Evolutionary conservation across 1,284 basidiomycete genomes (phyloP).

Genomic region (Pseudozyma thailandica): DNA sequence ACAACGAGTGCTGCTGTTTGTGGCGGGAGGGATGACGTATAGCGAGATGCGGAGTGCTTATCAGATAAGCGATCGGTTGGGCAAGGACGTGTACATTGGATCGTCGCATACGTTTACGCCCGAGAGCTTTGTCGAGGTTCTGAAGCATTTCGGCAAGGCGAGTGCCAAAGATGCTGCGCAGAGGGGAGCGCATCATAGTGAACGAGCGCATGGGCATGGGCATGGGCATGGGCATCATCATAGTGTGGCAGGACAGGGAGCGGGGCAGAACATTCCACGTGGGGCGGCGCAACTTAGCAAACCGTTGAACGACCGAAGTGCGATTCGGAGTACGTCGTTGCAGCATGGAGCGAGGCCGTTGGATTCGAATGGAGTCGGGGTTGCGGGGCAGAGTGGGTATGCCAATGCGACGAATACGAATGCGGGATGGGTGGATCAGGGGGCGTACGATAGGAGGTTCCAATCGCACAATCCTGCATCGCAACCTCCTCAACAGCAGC

Average conservation of each 20-base stretch:
- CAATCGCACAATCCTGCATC: constrained; percentile 8
- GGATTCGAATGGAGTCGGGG: constrained; percentile 6
- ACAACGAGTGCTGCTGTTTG: constrained; percentile 88
- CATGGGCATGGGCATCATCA: constrained; percentile 5
- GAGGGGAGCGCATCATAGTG: constrained; percentile 1
- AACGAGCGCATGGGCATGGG: constrained; percentile 5
- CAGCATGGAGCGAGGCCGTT: constrained; percentile 20
- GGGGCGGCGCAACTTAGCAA: constrained; percentile 36
- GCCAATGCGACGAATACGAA: background rate
- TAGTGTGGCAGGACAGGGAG: background rate
- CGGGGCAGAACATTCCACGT: constrained; percentile 27
- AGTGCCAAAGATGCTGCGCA: constrained; percentile 25
- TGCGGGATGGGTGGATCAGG: constrained; percentile 1
- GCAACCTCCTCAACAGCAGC: constrained; percentile 6
- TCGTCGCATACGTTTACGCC: constrained; percentile 90
- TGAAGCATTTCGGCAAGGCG: constrained; percentile 72
- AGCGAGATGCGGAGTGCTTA: constrained; percentile 93
- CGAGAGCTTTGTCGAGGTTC: constrained; percentile 82
- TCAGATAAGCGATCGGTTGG: constrained; percentile 77
- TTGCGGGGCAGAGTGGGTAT: too few relatives aligned
- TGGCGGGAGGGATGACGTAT: constrained; percentile 95
- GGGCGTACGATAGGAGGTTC: constrained; percentile 29
- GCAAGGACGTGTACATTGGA: constrained; percentile 91
- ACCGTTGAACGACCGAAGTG: constrained; percentile 49
- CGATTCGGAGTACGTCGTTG: constrained; percentile 31